These are phyloP conservation scores for Lentinula guzmanii DNA, from an alignment of 768 basidiomycete species.

Conservation along the genomic window DNA sequence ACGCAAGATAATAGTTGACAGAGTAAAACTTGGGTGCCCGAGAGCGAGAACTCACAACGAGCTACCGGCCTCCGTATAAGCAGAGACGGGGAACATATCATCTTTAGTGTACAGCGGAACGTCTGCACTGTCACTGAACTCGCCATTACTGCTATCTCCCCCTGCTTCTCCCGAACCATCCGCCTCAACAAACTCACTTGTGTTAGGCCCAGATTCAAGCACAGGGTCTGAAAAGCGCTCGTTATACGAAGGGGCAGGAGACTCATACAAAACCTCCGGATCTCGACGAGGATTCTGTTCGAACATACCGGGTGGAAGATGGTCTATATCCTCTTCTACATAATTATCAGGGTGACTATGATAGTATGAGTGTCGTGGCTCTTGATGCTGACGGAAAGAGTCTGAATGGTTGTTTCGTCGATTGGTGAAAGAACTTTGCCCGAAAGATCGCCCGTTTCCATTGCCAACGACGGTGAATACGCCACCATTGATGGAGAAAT, in stretches of 20 bases:
- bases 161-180: background rate
- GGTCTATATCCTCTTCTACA: background rate
- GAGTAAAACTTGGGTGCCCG: no score
- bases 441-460: background rate
- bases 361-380: background rate
- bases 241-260: background rate
- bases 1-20: no score
- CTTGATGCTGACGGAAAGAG: background rate
- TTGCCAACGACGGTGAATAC: background rate
- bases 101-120: background rate
- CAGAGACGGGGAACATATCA: background rate
- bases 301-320: background rate
- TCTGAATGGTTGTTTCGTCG: background rate
- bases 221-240: background rate
- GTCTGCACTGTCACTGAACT: background rate
- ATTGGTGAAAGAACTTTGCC: background rate
- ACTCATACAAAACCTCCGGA: background rate
- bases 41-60: no score
- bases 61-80: background rate
- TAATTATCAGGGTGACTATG: background rate
- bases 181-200: background rate
- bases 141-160: background rate
- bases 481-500: background rate
- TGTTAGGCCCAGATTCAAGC: background rate
- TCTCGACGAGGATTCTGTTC: background rate